These are phyloP conservation scores for Allomyces arbusculus DNA, from an alignment of 192 early-diverging fungal genomes.

Conservation along the genomic window DNA sequence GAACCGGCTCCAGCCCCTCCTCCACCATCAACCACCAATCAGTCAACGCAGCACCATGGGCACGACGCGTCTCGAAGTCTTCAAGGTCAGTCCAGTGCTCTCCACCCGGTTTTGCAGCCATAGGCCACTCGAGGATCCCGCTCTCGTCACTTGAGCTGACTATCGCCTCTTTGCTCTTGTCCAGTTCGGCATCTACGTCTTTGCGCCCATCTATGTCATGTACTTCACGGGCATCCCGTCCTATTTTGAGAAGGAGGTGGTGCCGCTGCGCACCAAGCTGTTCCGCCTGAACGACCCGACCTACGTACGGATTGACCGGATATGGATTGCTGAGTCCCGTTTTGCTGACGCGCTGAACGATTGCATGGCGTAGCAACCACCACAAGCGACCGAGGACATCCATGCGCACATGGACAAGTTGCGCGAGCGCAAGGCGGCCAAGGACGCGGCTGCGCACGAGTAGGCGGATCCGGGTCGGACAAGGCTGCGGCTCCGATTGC, in stretches of 20 bases:
- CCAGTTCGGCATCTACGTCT: background rate
- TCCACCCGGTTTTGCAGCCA: background rate
- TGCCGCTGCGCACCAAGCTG: background rate
- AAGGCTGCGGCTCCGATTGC: no score
- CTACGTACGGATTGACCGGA: background rate
- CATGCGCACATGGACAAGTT: background rate
- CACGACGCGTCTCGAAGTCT: slow-evolving; percentile 1
- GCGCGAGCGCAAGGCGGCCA: background rate
- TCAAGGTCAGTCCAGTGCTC: background rate
- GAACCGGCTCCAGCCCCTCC: no score
- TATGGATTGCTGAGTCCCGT: background rate
- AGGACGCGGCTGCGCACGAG: background rate
- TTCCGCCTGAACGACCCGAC: background rate
- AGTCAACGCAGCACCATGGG: no score
- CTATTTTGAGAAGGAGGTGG: background rate
- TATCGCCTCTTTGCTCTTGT: background rate
- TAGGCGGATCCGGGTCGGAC: background rate
- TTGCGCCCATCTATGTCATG: background rate
- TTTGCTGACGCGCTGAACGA: background rate
- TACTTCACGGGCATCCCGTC: background rate
- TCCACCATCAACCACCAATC: no score
- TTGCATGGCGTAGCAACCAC: background rate
- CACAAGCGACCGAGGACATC: background rate
- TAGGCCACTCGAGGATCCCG: no score
- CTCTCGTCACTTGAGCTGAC: background rate